phyloP scores from a whole-genome alignment of 2,329 filamentous ascomycete species.

The Lasiodiplodia hormozganensis region DNA sequence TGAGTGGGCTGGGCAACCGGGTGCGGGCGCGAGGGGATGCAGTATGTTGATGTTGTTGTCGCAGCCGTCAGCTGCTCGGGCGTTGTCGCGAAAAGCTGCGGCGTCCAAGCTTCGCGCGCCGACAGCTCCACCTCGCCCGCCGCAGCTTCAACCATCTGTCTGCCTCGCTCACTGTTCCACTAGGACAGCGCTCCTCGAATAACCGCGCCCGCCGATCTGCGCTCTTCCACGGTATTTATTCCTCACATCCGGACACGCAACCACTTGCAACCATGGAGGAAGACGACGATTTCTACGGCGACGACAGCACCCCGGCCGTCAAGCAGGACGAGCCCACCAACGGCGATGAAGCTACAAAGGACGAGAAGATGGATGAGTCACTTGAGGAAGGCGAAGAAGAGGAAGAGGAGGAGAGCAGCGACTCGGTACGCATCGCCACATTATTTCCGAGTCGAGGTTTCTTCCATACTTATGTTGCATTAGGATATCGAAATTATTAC shows the following conservation, averaged over 20 bases:
- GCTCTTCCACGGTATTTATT: background rate
- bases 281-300: constrained; percentile 59
- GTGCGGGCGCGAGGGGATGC: background rate
- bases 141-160: constrained; percentile 7
- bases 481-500: constrained; percentile 62
- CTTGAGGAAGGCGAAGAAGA: constrained; percentile 53
- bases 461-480: constrained; percentile 33
- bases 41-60: constrained; percentile 23
- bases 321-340: constrained; percentile 37
- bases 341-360: constrained; percentile 44
- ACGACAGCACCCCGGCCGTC: constrained; percentile 30
- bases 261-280: constrained; percentile 51
- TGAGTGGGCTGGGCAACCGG: background rate
- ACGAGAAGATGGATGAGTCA: constrained; percentile 55
- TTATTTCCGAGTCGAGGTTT: constrained; percentile 18
- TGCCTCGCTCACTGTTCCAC: background rate
- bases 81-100: constrained; percentile 30
- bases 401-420: constrained; percentile 51
- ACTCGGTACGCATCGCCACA: constrained; percentile 44
- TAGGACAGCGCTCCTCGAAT: background rate
- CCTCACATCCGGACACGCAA: background rate
- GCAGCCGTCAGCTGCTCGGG: constrained; percentile 22
- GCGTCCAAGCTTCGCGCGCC: constrained; percentile 28
- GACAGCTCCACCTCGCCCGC: constrained; percentile 26
- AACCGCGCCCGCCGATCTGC: background rate